phyloP scores from a whole-genome alignment of 169 alveolate species.

The Fabrea salina region DNA sequence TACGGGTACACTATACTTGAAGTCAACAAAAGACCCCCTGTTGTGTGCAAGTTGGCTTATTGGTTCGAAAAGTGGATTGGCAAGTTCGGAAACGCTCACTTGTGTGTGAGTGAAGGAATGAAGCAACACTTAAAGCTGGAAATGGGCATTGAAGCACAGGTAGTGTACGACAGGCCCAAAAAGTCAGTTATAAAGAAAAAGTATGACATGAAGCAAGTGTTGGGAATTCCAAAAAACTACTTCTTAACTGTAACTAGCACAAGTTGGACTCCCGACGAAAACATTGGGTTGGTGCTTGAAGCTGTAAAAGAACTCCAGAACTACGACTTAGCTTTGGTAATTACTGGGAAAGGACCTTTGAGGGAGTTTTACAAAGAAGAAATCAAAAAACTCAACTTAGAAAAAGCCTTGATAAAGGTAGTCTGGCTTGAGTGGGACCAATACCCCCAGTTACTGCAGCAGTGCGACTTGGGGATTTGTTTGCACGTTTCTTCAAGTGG shows the following conservation, averaged over 20 bases:
- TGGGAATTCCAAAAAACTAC: background rate
- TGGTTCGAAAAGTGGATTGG: constrained; percentile 79
- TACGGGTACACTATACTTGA: constrained; percentile 85
- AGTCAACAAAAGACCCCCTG: constrained; percentile 42
- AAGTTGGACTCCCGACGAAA: constrained; percentile 92
- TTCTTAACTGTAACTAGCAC: constrained; percentile 77
- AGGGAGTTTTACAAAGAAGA: constrained; percentile 60
- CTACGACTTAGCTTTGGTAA: constrained; percentile 54
- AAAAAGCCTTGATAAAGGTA: constrained; percentile 71
- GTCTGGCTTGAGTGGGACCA: constrained; percentile 87
- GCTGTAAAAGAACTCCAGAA: constrained; percentile 46
- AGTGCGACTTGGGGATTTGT: constrained; percentile 87
- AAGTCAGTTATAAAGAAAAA: background rate
- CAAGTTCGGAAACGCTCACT: constrained; percentile 67
- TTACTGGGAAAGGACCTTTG: constrained; percentile 89
- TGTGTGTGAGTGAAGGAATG: constrained; percentile 89
- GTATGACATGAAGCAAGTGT: constrained; percentile 4
- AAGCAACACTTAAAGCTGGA: constrained; percentile 67
- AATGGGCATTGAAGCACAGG: constrained; percentile 72
- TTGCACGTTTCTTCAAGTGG: constrained; percentile 88
- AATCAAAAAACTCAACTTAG: constrained; percentile 45
- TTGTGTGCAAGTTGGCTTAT: constrained; percentile 52
- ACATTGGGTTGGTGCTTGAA: constrained; percentile 54
- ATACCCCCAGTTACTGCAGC: constrained; percentile 83
- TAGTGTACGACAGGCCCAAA: constrained; percentile 83